These are phyloP conservation scores for Acer campestre DNA, from an alignment of 345 rosid species.

Conservation along the genomic window DNA sequence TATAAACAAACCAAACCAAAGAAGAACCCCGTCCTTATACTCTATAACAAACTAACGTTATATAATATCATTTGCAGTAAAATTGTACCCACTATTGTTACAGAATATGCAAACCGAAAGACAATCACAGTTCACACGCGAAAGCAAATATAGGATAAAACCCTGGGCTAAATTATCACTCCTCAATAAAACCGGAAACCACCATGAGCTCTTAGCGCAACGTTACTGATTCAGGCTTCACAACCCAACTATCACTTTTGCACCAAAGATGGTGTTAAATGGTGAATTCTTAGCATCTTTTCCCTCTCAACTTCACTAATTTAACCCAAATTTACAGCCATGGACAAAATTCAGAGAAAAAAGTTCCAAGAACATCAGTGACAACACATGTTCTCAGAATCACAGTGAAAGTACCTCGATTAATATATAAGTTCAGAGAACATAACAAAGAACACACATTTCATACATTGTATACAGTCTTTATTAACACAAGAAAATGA, in stretches of 20 bases:
- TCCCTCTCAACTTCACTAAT: not conserved
- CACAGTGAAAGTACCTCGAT: too few species aligned
- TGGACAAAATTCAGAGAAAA: not conserved
- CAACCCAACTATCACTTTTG: not conserved
- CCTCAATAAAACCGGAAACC: too few species aligned
- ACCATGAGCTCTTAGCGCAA: too few species aligned
- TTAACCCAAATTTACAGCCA: not conserved
- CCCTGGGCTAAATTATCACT: too few species aligned
- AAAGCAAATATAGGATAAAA: too few species aligned
- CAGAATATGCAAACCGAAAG: too few species aligned
- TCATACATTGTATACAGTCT: too few species aligned
- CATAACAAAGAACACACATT: too few species aligned
- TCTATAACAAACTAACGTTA: not conserved
- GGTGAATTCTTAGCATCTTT: not conserved
- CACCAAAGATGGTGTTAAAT: not conserved
- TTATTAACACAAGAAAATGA: not conserved
- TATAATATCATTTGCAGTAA: not conserved
- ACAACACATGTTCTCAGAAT: not conserved
- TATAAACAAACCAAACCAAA: slow-evolving; percentile 26
- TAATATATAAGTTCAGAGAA: too few species aligned
- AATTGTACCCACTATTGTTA: not conserved
- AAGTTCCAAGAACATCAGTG: not conserved
- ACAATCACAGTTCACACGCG: too few species aligned
- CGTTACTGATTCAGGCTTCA: too few species aligned
- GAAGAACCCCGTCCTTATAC: not conserved